Base-by-base conservation (phyloP, 2,329 filamentous ascomycete species). In the Colletotrichum spaethianum region DNA sequence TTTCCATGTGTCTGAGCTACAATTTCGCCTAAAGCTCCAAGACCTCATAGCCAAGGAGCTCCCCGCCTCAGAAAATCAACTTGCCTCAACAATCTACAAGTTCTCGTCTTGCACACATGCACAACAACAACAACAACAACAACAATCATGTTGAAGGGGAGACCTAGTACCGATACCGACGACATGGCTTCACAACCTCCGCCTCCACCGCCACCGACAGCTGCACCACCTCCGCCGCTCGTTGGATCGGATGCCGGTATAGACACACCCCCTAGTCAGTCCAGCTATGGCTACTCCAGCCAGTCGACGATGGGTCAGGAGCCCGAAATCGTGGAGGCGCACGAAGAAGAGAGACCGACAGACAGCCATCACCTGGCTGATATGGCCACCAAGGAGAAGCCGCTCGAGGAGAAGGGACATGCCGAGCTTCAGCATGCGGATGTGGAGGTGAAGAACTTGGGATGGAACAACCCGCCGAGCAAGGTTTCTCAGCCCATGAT, bases 391-490 rank as follows among this genome's bases (percentile, higher is more conserved):
- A 73, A 52, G 33, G 66, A 76, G 26, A 72, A 73, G 38, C 70
- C 64, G 9, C 26, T 84, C 55, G 83, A 83, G 5, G 79, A 85
- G 46, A 85, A 84, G 63, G 87, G 87, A 12, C 75, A 81, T 2
- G 84, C 82, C 18, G 87, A 90, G 78, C 78, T 83, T 23, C 82
- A 85, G 16, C 84, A 87, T 63, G 83, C 86, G 8, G 87, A 81
- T 69, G 77, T 84, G 44, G 90, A 92, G 70, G 90, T 93, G 3
- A 86, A 87, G 57, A 87, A 94, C 75, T 79, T 94, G 23, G 92
- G 92, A n/a, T 94, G 92, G 92, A 90, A 92, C 73, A 86, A 91
- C 70, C 83, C 86, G 38, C 85, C 88, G 63, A 81, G 87, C 36
- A 78, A 85, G n/a, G 87, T 93, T 42, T 82, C 88, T 0, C 83